Evolutionary conservation across 179 eudicot species (phyloP).

Genomic region (Heliamphora pulchella): DNA sequence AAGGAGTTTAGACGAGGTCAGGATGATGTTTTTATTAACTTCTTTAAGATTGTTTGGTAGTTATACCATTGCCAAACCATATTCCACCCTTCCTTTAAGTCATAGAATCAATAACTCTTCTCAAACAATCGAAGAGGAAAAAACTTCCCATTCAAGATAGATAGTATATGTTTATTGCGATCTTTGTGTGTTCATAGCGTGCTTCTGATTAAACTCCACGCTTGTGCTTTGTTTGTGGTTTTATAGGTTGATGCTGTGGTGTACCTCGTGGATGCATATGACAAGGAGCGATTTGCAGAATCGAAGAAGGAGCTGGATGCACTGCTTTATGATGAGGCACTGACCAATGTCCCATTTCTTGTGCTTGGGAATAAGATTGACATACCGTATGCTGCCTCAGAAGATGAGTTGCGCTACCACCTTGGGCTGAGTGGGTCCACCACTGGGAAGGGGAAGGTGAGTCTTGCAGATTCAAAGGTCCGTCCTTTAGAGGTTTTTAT

Average conservation of each 20-base stretch:
- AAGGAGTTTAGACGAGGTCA: no score
- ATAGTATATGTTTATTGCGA: no score
- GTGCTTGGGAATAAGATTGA: conserved; percentile 36
- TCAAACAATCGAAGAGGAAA: no score
- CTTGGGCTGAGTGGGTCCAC: conserved; percentile 31
- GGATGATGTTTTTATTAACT: no score
- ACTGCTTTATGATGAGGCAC: conserved; percentile 32
- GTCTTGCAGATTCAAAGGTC: conserved; percentile 29
- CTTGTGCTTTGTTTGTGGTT: no score
- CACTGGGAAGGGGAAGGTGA: conserved; percentile 39
- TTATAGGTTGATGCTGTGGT: conserved; percentile 37
- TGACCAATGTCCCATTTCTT: conserved; percentile 33
- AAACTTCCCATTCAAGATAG: no score
- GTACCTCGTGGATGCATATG: conserved; percentile 33
- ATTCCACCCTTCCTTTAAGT: no score
- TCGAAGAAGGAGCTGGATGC: conserved; percentile 36
- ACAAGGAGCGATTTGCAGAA: conserved; percentile 35
- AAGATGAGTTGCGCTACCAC: conserved; percentile 30
- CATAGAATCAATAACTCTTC: no score
- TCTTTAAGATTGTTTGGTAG: no score
- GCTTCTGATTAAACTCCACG: no score
- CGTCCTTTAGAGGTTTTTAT: conserved; percentile 39
- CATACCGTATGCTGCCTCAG: conserved; percentile 39
- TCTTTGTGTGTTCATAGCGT: no score
- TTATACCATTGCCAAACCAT: no score